Evolutionary conservation across 495 filamentous ascomycete genomes (phyloP), one percentile per base, ranked within the genome.

Genomic region (Penicillium verhagenii): DNA sequence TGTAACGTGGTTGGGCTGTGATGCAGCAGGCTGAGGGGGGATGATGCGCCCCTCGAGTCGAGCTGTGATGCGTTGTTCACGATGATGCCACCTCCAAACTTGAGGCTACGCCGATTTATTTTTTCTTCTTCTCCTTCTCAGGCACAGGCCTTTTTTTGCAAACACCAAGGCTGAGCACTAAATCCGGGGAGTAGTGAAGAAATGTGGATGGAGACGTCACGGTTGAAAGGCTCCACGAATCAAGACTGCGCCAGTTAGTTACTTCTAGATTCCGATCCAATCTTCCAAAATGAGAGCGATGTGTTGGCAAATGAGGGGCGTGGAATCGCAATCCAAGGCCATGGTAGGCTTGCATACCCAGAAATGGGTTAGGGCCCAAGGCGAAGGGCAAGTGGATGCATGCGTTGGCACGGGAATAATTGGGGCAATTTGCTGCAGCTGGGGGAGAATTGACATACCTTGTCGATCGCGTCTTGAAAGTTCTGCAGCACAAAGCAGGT

Each of bases 1-100:
- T 72, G 72, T 73, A 75, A 76, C 73, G 72, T 76, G 74, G 73
- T 79, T 75, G 73, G 74, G 76, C 74, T 73, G 66, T 69, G 71
- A 77, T 77, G 76, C 76, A 79, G 75, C 62, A 54, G 65, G 55
- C 57, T 63, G 66, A 66, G 68, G 61, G 66, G 66, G 55, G 10
- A 44, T 35, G 42, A 45, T 45, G 42, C 42, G 39, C 49, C 59
- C 60, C 64, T 71, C 70, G 64, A 67, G 60, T 60, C 55, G 56
- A 67, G 59, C 63, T 61, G 65, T 67, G 73, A 79, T 79, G 75
- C 71, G 75, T 76, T 79, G 75, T 75, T 74, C 75, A 67, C 58
- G 56, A 55, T 62, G 60, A 63, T 70, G 65, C 60, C 60, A 70
- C 60, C 53, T 35, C 43, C 52, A 40, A 3, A 31, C 58, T 35